Evolutionary conservation across 2,329 filamentous ascomycete species (phyloP), one percentile per base, ranked within the genome.

Genomic region (Colletotrichum sublineola): DNA sequence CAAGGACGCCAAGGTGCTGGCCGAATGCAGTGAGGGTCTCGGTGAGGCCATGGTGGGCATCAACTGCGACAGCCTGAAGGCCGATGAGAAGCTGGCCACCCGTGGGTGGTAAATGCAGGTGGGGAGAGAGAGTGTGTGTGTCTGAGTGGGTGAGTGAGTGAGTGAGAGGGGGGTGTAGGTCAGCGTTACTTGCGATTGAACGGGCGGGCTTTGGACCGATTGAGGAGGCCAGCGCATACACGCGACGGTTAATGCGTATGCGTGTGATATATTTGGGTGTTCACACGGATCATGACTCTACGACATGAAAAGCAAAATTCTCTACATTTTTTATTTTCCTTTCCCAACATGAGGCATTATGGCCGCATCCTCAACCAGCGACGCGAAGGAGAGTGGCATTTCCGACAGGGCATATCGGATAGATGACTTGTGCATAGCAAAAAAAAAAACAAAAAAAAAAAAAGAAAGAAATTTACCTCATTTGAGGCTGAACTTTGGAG

Each of bases 11-110:
- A 92, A 93, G 86, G 89, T 97, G 33, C 84, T 99, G 67, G 95
- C 95, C 6, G 92, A 97, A 84, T 93, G 95, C 71, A 96, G 93
- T 84, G 91, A 92, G 79, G 94, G 95, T 69, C 85, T 98, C 38
- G 96, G 96, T n/a, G 95, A 97, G 88, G 95, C 96, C 48, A 99
- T 98, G 94, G 95, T 98, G 14, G 96, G 96, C 36, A 94, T 98
- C 80, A 98, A 96, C 84, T 93, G 94, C 75, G 89, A 90, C 74
- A 89, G 87, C 77, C 92, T 98, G 92, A 87, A 87, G 74, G 89
- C 94, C 66, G 88, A 88, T 71, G 92, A 97, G 83, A 97, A 94
- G 89, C 85, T 98, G 83, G 93, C 95, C 40, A 91, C 90, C 73
- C 87, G 96, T 72, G 96, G 96, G 12, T 97, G 94, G 94, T 98